Percentiles rank a stretch among this genome's conserved stretches.
Conservation (phyloP, 108 stramenopile genomes). For the Nitzschia putrida region DNA sequence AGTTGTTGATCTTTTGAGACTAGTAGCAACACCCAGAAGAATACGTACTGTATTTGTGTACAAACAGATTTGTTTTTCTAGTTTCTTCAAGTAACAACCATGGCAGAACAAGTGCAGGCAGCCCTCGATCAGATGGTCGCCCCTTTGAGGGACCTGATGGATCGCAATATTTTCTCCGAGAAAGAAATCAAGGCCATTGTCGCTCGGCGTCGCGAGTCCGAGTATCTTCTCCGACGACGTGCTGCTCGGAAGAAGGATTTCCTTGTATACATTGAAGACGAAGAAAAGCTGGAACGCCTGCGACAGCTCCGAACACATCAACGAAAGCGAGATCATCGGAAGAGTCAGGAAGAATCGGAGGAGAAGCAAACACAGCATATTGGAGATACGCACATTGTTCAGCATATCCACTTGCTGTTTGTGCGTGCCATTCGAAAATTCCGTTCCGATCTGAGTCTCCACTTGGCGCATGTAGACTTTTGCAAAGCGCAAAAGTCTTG, state of each 20-base stretch:
- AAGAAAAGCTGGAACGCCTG: constrained; percentile 66
- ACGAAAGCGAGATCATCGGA: constrained; percentile 42
- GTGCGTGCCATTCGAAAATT: constrained; percentile 73
- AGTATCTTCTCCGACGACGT: constrained; percentile 70
- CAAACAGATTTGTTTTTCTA: too few species aligned
- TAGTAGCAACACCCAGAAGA: too few species aligned
- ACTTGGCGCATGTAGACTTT: constrained; percentile 76
- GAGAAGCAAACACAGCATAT: constrained; percentile 35
- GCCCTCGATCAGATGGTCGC: constrained; percentile 86
- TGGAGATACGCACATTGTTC: constrained; percentile 77
- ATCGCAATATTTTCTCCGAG: constrained; percentile 68
- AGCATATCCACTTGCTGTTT: constrained; percentile 80
- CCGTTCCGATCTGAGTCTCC: constrained; percentile 61
- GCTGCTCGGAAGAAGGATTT: constrained; percentile 69
- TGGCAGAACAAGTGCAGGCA: constrained; percentile 89
- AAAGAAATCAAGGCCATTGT: constrained; percentile 79
- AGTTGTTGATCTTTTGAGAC: too few species aligned
- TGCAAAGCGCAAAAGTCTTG: constrained; percentile 55
- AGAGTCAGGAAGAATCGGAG: constrained; percentile 24
- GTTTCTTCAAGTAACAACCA: constrained; percentile 11
- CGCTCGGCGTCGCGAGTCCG: constrained; percentile 75
- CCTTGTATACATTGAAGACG: constrained; percentile 76
- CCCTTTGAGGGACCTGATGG: constrained; percentile 71
- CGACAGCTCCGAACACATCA: constrained; percentile 60
- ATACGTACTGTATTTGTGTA: too few species aligned